Conservation (phyloP, 1,284 basidiomycete genomes). For the Papiliotrema nemorosa region DNA sequence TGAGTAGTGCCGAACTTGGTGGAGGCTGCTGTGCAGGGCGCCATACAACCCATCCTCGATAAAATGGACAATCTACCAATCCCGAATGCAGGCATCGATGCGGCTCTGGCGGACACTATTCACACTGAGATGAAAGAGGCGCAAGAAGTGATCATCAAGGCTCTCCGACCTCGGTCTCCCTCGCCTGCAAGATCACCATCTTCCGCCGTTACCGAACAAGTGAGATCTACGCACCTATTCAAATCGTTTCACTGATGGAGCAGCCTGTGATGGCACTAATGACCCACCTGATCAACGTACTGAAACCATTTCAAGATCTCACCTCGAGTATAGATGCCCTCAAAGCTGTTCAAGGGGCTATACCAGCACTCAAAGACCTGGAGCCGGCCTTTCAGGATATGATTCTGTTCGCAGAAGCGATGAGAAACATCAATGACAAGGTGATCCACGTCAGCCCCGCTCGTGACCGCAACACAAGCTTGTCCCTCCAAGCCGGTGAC, state of each 20-base stretch:
- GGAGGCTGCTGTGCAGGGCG: background rate
- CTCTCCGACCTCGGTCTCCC: background rate
- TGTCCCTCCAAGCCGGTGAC: too few species aligned
- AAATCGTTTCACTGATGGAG: background rate
- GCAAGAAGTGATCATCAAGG: background rate
- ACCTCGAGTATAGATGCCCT: background rate
- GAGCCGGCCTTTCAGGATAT: background rate
- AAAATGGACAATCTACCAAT: background rate
- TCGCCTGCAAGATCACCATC: background rate
- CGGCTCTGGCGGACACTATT: background rate
- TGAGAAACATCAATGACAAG: background rate
- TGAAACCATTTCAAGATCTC: background rate
- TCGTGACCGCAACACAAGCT: background rate
- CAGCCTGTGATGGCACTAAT: background rate
- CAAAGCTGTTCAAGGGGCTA: background rate
- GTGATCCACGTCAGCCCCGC: background rate
- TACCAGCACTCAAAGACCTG: background rate
- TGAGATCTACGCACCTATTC: background rate
- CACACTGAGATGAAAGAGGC: background rate
- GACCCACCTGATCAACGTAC: background rate
- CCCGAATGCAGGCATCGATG: background rate
- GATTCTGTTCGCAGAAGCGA: background rate
- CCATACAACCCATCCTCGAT: background rate
- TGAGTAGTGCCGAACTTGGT: background rate
- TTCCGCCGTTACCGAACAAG: background rate